Base-by-base conservation (phyloP, 768 basidiomycete species). In the Suillus ampliporus region DNA sequence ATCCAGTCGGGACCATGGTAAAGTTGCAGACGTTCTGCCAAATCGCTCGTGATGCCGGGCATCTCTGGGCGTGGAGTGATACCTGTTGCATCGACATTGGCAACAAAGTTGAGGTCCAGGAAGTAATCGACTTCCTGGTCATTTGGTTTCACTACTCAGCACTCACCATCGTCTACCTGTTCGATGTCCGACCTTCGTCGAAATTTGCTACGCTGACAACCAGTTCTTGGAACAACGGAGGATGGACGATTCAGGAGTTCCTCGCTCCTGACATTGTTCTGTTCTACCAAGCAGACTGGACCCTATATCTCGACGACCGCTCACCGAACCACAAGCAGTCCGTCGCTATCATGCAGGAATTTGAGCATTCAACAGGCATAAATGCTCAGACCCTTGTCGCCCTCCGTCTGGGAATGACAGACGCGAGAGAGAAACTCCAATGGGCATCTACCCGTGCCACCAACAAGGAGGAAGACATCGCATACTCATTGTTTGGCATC, bases 231-330 rank as follows among this genome's bases (percentile, higher is more conserved):
- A 54, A 61, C 17, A 61, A 52, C 3, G 37, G 63, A 15, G 60
- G 60, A 52, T 61, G 60, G 64, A 61, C 60, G 5, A 19, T 54
- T 6, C 60, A 56, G 43, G 60, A 61, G 19, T 54, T 57, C 6
- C 38, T 64, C 10, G 64, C 64, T 10, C 61, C 64, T 5, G 11
- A 37, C 7, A 28, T 43, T 7, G 8, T 64, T 6, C 41, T 50
- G 21, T 64, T 64, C 26, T 64, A 58, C 38, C 34, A 41, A 19
- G 41, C 35, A 15, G 54, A 58, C 8, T 64, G 64, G 64, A 23
- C 44, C 0, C 61, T 4, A 13, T 51, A 51, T 34, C 50, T 31
- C 5, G 19, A 51, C 2, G 50, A 51, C 31, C 6, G 3, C 50
- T 51, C 50, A 19, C 6, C 28, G 1, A 51, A 51, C 11, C 50